These are phyloP conservation scores for Xylaria sp. DNA, from an alignment of 2,329 filamentous ascomycete genomes.

Conservation along the genomic window DNA sequence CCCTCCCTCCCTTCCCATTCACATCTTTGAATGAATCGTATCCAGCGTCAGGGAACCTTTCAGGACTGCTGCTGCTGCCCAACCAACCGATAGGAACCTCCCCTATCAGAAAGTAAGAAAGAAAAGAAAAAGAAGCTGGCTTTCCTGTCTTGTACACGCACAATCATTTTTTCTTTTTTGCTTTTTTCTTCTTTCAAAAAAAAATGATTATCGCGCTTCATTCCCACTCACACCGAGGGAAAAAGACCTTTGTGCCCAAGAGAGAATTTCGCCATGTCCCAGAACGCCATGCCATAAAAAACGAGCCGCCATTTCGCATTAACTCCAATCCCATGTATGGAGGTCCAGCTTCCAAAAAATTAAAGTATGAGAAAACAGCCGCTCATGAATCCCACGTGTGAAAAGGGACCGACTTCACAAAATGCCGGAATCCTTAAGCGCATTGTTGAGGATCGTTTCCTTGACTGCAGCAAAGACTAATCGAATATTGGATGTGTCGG, in stretches of 20 bases:
- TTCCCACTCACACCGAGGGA: conserved; percentile 23
- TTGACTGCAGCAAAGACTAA: conserved; percentile 97
- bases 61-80: not conserved
- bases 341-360: conserved; percentile 15
- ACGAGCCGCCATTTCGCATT: conserved; percentile 20
- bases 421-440: conserved; percentile 95
- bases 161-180: conserved; percentile 13
- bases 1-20: not conserved
- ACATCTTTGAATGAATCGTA: conserved; percentile 15
- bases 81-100: conserved; percentile 9
- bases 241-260: conserved; percentile 18
- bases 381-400: conserved; percentile 3
- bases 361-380: conserved; percentile 16
- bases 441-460: conserved; percentile 97
- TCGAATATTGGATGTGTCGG: conserved; percentile 96
- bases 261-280: conserved; percentile 22
- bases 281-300: conserved; percentile 30
- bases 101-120: conserved; percentile 14
- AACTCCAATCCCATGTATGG: conserved; percentile 31
- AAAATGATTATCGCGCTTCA: conserved; percentile 17
- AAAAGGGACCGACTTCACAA: conserved; percentile 49
- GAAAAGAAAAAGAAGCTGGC: too few relatives aligned
- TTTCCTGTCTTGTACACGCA: conserved; percentile 3
- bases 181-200: conserved; percentile 9
- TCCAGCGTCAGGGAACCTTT: conserved; percentile 18